Evolutionary conservation across 345 rosid species (phyloP).

Genomic region (Triadica sebifera): DNA sequence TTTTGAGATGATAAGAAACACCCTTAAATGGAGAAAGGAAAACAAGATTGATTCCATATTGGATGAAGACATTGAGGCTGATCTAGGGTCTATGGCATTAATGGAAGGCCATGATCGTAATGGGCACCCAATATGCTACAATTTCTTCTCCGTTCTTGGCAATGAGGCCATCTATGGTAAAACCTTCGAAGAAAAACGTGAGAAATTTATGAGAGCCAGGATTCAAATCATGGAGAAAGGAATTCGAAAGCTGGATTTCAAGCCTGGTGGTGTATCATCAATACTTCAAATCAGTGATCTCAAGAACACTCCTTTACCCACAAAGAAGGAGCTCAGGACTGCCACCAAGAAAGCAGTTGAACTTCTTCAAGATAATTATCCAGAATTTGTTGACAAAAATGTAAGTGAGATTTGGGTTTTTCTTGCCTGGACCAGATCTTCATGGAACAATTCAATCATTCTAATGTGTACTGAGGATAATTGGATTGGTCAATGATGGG

Average conservation of each 20-base stretch:
- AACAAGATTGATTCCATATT: slow-evolving; percentile 27
- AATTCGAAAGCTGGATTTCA: slow-evolving; percentile 21
- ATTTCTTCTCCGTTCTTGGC: slow-evolving; percentile 14
- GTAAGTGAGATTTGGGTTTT: slow-evolving; percentile 6
- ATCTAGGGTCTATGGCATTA: slow-evolving; percentile 2
- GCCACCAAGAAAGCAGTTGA: slow-evolving; percentile 21
- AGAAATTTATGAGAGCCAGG: slow-evolving; percentile 23
- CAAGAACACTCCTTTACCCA: slow-evolving; percentile 28
- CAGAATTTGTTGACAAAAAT: slow-evolving; percentile 28
- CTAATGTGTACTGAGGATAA: no score
- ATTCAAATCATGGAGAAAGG: slow-evolving; percentile 28
- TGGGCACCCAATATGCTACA: slow-evolving; percentile 30
- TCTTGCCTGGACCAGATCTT: no score
- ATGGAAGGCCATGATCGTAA: slow-evolving; percentile 24
- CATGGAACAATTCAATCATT: neutral
- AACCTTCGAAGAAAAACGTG: slow-evolving; percentile 16
- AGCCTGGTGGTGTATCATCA: slow-evolving; percentile 18
- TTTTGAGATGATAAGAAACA: slow-evolving; percentile 25
- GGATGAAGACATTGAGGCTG: slow-evolving; percentile 15
- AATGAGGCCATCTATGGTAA: slow-evolving; percentile 11
- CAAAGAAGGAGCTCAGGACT: slow-evolving; percentile 21
- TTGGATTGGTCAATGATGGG: no score
- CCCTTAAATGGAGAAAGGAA: slow-evolving; percentile 28
- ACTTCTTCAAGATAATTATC: slow-evolving; percentile 29
- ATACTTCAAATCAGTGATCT: slow-evolving; percentile 28